phyloP scores from a whole-genome alignment of 495 filamentous ascomycete species.

The Aspergillus olivimuriae region DNA sequence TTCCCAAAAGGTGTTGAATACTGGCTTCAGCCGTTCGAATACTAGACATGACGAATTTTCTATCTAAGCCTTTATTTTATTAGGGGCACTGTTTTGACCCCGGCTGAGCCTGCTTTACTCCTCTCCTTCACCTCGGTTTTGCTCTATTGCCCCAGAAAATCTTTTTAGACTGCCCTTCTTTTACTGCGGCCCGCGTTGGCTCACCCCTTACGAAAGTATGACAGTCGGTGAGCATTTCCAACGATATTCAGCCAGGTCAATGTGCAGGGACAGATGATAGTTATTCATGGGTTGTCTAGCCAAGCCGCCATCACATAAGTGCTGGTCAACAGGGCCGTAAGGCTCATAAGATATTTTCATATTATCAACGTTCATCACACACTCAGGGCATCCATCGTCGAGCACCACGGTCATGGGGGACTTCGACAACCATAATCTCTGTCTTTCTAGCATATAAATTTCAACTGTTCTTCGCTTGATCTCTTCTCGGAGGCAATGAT shows the following conservation, averaged over 20 bases:
- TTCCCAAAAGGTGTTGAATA: not conserved
- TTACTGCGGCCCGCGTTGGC: not conserved
- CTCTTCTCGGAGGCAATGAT: not conserved
- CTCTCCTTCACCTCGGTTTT: not conserved
- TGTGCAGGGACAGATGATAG: not conserved
- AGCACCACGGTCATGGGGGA: not conserved
- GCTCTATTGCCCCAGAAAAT: not conserved
- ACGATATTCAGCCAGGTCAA: not conserved
- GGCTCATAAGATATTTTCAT: not conserved
- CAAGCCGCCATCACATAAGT: not conserved
- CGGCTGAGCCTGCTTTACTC: not conserved
- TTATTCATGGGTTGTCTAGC: not conserved
- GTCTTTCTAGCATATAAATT: not conserved
- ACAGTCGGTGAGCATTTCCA: not conserved
- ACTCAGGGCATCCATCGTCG: not conserved
- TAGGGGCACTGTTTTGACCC: not conserved
- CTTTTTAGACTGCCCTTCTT: not conserved
- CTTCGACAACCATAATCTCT: not conserved
- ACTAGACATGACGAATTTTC: not conserved
- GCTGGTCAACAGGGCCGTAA: not conserved
- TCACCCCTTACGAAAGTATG: not conserved
- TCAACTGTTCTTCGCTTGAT: not conserved
- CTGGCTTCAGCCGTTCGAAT: not conserved
- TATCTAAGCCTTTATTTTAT: not conserved
- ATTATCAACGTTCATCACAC: not conserved